Conservation (phyloP, 2,329 filamentous ascomycete genomes). For the Thielaviopsis musarum region DNA sequence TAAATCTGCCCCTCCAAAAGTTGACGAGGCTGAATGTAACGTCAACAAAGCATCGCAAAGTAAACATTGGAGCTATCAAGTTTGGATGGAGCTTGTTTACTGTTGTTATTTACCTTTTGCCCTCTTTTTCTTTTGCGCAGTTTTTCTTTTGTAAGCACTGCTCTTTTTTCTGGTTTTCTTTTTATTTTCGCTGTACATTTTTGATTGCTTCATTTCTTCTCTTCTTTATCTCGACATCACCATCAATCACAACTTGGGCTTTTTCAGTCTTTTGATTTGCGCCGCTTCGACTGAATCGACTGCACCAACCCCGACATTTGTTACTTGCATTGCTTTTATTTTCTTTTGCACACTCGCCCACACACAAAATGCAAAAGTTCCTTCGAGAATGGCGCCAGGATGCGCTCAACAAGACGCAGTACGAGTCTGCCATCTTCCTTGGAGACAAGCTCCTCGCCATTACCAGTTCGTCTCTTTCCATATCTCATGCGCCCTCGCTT, state of each 20-base stretch:
- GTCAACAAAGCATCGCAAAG: background rate
- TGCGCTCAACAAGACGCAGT: slow-evolving; percentile 87
- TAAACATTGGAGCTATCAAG: background rate
- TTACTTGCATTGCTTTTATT: background rate
- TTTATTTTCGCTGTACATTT: background rate
- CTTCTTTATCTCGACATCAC: background rate
- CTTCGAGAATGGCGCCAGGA: slow-evolving; percentile 90
- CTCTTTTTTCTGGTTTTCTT: background rate
- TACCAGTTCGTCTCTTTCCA: slow-evolving; percentile 47
- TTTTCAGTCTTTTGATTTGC: background rate
- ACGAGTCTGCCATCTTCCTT: slow-evolving; percentile 91
- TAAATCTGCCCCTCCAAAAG: slow-evolving; percentile 3
- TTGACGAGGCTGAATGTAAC: slow-evolving; percentile 7
- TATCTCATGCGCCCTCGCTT: background rate
- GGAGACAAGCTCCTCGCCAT: slow-evolving; percentile 92
- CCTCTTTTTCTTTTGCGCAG: background rate
- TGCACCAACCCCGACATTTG: background rate
- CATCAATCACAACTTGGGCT: background rate
- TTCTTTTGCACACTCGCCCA: background rate
- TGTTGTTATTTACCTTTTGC: background rate
- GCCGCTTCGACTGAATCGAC: background rate
- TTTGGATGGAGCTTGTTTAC: too few species aligned
- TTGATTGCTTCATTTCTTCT: background rate
- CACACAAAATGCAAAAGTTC: slow-evolving; percentile 66
- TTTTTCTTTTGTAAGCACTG: background rate